Evolutionary conservation across 768 basidiomycete species (phyloP), one percentile per base, ranked within the genome.

Genomic region (Suillus fuscotomentosus): DNA sequence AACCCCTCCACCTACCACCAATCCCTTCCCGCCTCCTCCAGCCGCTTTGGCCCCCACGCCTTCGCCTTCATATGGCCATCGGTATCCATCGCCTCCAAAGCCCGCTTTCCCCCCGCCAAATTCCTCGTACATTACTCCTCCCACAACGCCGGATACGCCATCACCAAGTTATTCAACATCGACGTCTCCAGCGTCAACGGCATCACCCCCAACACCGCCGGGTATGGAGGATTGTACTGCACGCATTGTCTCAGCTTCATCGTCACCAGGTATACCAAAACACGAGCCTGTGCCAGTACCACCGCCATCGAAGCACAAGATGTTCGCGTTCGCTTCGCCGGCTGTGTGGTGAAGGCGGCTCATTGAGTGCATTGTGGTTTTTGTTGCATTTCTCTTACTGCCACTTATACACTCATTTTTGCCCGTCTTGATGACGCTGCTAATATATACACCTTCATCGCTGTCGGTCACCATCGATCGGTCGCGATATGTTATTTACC

Each of bases 321-420:
- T 88, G 81, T 90, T 88, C 51, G 87, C 88, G 0, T 83, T 84
- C 65, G 88, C 88, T 13, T 77, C 83, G 1, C 86, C 87, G 0
- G 79, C 87, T 1, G 79, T 80, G 22, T 90, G 88, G 88, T 90
- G 82, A 80, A 89, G 88, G 88, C 89, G 81, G 80, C 71, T 55
- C 45, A 31, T 70, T 67, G 68, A 41, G 41, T 41, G 56, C 38
- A 57, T 7, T 8, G 39, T 59, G n/a, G 57, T 17, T 7, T 65
- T 56, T 70, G 71, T 73, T 65, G 60, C 59, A 64, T 65, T 63
- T 62, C 41, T 66, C 60, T 75, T 68, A 64, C 68, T 62, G 62
- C 66, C 60, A 63, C 68, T 69, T 68, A 3, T 60, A 63, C 65
- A 63, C 62, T 65, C 42, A 38, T 64, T 70, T 15, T 20, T 54